Percentiles rank a stretch among this genome's conserved stretches.
Evolutionary conservation across 192 early-diverging fungal species (phyloP).

Genomic region (Backusella westeae): DNA sequence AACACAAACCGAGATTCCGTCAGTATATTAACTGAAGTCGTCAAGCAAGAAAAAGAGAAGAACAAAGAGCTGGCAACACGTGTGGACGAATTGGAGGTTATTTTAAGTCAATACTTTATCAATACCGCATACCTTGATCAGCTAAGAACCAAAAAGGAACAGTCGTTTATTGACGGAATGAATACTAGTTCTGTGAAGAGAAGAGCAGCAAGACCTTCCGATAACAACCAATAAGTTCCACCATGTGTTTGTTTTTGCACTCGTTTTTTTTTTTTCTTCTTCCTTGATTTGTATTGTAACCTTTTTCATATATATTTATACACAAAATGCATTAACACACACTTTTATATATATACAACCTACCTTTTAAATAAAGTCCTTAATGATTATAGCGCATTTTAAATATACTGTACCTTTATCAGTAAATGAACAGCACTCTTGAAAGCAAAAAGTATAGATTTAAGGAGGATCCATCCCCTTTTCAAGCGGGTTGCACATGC

Average conservation of each 20-base stretch:
- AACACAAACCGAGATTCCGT: not conserved
- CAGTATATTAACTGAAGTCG: not conserved
- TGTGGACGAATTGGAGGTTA: slow-evolving; percentile 26
- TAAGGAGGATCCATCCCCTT: too few species aligned
- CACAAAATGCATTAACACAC: not conserved
- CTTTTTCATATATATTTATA: not conserved
- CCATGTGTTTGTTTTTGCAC: not conserved
- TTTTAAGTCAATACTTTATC: slow-evolving; percentile 30
- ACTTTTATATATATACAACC: not conserved
- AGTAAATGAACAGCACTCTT: not conserved
- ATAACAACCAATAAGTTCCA: not conserved
- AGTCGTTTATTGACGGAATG: not conserved
- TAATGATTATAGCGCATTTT: not conserved
- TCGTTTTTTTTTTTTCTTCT: not conserved
- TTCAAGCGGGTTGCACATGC: too few species aligned
- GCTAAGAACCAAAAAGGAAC: not conserved
- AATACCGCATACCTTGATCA: slow-evolving; percentile 27
- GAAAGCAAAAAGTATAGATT: not conserved
- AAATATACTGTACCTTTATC: not conserved
- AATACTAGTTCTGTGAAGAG: not conserved
- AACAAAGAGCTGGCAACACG: slow-evolving; percentile 8
- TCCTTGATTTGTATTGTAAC: not conserved
- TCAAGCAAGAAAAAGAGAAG: not conserved
- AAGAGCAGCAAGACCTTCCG: not conserved
- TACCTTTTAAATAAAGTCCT: not conserved